Percentiles rank a stretch among this genome's conserved stretches.
Evolutionary conservation across 177 flowering plant species (phyloP).

Genomic region (Vitis hybrid): DNA sequence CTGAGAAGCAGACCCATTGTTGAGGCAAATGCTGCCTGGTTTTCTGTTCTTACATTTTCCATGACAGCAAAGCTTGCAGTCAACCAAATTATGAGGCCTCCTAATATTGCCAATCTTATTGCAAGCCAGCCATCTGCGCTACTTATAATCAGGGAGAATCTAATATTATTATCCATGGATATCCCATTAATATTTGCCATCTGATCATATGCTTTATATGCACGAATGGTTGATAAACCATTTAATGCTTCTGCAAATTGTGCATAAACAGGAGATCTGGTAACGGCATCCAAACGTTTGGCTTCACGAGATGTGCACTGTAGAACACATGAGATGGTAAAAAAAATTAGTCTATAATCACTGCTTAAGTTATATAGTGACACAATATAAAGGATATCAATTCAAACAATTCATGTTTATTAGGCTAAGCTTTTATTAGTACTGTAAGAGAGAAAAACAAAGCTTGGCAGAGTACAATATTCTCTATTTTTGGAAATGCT

Average conservation of each 20-base stretch:
- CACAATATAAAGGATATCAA: too few species aligned
- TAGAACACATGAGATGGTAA: neutral
- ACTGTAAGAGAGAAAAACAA: too few species aligned
- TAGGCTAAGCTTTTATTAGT: too few species aligned
- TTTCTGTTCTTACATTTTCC: constrained; percentile 34
- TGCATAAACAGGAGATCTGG: constrained; percentile 57
- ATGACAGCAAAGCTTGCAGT: constrained; percentile 57
- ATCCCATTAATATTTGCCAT: constrained; percentile 45
- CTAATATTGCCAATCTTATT: constrained; percentile 42
- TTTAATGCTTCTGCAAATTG: constrained; percentile 55
- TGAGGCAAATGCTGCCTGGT: constrained; percentile 41
- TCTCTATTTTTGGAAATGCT: too few species aligned
- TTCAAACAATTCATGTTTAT: too few species aligned
- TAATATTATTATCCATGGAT: constrained; percentile 50
- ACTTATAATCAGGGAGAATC: constrained; percentile 41
- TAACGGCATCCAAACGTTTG: constrained; percentile 51
- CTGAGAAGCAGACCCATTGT: constrained; percentile 55
- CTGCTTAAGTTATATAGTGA: too few species aligned
- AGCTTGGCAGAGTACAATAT: too few species aligned
- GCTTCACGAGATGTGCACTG: constrained; percentile 60
- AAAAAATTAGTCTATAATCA: neutral
- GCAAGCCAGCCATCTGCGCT: constrained; percentile 51
- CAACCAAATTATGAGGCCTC: constrained; percentile 56
- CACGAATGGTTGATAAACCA: constrained; percentile 49
- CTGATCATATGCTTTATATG: constrained; percentile 51